Conservation (phyloP, 169 alveolate genomes). For the Theileria annulata region DNA sequence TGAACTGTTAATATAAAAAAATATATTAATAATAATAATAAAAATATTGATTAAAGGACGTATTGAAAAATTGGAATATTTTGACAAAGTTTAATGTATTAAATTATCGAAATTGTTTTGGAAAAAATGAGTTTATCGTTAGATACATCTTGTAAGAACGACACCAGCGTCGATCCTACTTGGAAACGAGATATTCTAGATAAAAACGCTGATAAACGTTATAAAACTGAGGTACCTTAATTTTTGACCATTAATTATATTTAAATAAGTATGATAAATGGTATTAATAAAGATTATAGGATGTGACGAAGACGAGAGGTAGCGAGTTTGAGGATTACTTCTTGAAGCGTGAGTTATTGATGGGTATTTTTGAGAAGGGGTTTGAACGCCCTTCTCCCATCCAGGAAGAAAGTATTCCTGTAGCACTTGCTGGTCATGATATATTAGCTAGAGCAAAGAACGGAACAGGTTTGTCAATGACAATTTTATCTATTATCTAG, state of each 20-base stretch:
- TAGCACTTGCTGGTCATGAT: slow-evolving; percentile 94
- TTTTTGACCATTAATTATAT: no score
- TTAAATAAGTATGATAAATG: no score
- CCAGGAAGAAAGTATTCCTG: slow-evolving; percentile 98
- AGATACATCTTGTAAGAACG: not conserved
- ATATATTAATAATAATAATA: no score
- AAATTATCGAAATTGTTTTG: no score
- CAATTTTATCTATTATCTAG: no score
- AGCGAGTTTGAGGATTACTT: slow-evolving; percentile 97
- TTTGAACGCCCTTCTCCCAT: slow-evolving; percentile 98
- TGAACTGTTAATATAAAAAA: no score
- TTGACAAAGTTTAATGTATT: not conserved
- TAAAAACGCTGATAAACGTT: slow-evolving; percentile 61
- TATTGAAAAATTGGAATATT: no score
- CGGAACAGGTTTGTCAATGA: slow-evolving; percentile 93
- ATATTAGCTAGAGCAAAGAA: slow-evolving; percentile 98
- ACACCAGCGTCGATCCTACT: slow-evolving; percentile 50
- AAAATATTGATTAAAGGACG: no score
- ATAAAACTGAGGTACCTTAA: slow-evolving; percentile 69
- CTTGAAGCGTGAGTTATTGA: slow-evolving; percentile 90
- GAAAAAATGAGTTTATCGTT: not conserved
- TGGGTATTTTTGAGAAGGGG: slow-evolving; percentile 98
- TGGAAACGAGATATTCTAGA: slow-evolving; percentile 67
- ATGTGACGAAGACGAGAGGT: slow-evolving; percentile 98
- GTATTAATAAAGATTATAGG: no score